Evolutionary conservation across 2,329 filamentous ascomycete genomes (phyloP), one percentile per base, ranked within the genome.

Genomic region (Verticillium nubilum): DNA sequence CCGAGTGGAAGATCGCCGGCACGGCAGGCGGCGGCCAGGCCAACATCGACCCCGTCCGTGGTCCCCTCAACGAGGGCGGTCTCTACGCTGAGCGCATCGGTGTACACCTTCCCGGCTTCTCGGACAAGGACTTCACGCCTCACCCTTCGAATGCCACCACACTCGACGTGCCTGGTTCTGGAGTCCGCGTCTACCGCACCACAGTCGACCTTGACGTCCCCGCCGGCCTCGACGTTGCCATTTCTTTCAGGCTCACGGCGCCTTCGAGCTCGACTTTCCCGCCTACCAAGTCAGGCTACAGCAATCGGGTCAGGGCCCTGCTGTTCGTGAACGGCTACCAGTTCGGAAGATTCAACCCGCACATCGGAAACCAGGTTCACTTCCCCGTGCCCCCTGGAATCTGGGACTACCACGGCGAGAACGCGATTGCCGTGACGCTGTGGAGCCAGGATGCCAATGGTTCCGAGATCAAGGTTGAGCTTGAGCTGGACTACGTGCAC

Each of bases 311-410:
- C 3, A 76, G 85, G 12, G 81, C 79, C 0, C 78, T 85, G 64
- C 68, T 88, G 2, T 87, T 84, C 59, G 78, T 87, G n/a, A 88
- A 88, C 59, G 85, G 85, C 0, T 88, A 87, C 65, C 84, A 87
- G 66, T 87, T 85, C 63, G 85, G 81, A 2, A 78, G 82, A 7
- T 87, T 80, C 65, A 80, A 82, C 61, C 83, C 85, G 0, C 78
- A 81, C 56, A 84, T 88, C 42, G 86, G 86, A 0, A 82, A 86
- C 54, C 85, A 88, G 71, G 75, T 81, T 17, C 74, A 78, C 17
- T 88, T 85, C 65, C 85, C 85, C 1, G 81, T 88, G 2, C 84
- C 83, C 1, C 80, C 81, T 0, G 85, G 85, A 0, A 74, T 87
- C 5, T 69, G 87, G 9, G 76, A 87, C 66, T 85, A 86, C 60